Evolutionary conservation across 176 grass and related monocot species (phyloP).

Genomic region (Cenchrus purpureus): DNA sequence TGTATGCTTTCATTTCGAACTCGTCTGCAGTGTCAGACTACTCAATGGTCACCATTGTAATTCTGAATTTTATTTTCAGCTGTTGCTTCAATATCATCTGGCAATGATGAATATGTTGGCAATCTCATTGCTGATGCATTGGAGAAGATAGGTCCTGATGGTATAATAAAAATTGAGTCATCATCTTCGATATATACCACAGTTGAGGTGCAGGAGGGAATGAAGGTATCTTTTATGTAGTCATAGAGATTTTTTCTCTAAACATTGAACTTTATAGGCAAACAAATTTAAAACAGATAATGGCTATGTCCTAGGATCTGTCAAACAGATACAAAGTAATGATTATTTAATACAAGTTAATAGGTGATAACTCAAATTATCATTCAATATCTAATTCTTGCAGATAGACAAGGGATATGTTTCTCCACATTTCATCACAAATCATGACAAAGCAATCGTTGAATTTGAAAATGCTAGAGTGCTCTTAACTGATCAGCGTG

Average conservation of each 20-base stretch:
- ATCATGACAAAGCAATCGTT: slow-evolving; percentile 84
- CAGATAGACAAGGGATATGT: slow-evolving; percentile 94
- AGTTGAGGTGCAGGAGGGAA: slow-evolving; percentile 92
- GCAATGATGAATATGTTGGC: slow-evolving; percentile 90
- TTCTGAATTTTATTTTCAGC: slow-evolving; percentile 60
- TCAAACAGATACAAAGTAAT: neutral
- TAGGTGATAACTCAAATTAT: neutral
- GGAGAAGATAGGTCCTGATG: slow-evolving; percentile 91
- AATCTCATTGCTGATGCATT: slow-evolving; percentile 86
- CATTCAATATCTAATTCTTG: slow-evolving; percentile 34
- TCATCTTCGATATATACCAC: slow-evolving; percentile 89
- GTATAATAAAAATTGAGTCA: slow-evolving; percentile 93
- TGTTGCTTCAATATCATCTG: slow-evolving; percentile 84
- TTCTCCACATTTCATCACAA: slow-evolving; percentile 96
- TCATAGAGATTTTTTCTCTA: neutral
- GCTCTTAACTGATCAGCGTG: slow-evolving; percentile 86
- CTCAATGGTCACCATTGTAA: neutral
- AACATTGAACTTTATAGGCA: slow-evolving; percentile 15
- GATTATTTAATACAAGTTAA: no score
- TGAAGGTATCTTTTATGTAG: slow-evolving; percentile 71
- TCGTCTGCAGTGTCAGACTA: neutral
- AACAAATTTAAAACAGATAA: neutral
- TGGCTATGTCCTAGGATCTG: neutral
- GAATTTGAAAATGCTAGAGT: slow-evolving; percentile 93
- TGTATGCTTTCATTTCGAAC: neutral